Conservation (phyloP, 2,329 filamentous ascomycete genomes). For the Colletotrichum aenigma region DNA sequence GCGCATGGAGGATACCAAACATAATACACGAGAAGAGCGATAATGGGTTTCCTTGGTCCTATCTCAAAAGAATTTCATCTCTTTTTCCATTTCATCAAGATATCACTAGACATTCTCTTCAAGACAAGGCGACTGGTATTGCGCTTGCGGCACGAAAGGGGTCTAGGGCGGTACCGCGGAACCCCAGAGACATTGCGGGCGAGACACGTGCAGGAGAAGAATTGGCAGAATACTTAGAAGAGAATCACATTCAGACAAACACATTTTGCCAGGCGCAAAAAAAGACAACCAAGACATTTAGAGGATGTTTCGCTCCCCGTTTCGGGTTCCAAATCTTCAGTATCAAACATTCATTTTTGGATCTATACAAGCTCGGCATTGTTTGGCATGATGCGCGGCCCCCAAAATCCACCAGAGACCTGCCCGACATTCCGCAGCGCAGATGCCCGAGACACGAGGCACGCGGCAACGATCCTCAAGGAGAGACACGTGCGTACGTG, state of each 20-base stretch:
- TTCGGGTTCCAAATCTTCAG: background rate
- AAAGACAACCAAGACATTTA: background rate
- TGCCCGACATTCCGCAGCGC: background rate
- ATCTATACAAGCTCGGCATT: background rate
- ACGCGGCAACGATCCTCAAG: background rate
- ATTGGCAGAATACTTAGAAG: background rate
- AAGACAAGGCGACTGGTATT: background rate
- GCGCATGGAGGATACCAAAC: constrained; percentile 14
- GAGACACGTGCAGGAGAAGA: background rate
- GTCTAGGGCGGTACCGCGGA: background rate
- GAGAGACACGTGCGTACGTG: background rate
- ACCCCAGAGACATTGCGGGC: background rate
- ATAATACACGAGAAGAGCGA: background rate
- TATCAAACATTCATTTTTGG: background rate
- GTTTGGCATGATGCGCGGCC: background rate
- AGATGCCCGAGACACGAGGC: background rate
- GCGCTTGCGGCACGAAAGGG: background rate
- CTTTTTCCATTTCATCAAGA: background rate
- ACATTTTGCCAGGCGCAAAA: constrained; percentile 9
- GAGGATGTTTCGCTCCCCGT: background rate
- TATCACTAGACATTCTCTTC: background rate
- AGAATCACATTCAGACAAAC: background rate
- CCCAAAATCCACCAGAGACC: background rate
- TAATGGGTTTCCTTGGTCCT: background rate
- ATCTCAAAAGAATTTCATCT: background rate